Percentiles rank a stretch among this genome's conserved stretches.
phyloP scores from a whole-genome alignment of 192 early-diverging fungal species.

The Coemansia umbellata region DNA sequence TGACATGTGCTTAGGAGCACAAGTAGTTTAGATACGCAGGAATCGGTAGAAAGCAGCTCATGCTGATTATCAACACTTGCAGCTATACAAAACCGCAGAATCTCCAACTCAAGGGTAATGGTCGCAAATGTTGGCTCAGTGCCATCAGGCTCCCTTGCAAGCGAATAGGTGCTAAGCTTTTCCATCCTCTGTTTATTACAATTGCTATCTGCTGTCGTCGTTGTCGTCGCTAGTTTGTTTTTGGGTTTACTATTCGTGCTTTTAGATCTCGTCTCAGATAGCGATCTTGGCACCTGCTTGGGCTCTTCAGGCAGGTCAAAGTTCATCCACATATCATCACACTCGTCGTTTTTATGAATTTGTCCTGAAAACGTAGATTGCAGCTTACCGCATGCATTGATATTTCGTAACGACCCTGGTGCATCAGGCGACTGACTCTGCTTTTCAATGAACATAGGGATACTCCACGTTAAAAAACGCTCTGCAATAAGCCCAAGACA shows the following conservation, averaged over 20 bases:
- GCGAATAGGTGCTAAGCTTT: neutral
- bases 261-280: neutral
- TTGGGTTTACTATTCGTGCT: neutral
- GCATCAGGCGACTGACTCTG: neutral
- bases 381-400: too few species aligned
- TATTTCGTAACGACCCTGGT: neutral
- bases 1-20: constrained; percentile 28
- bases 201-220: neutral
- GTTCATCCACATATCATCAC: constrained; percentile 44
- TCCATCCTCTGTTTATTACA: too few species aligned
- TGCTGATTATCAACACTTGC: constrained; percentile 33
- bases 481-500: constrained; percentile 34
- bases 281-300: neutral
- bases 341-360: too few species aligned
- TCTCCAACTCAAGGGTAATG: constrained; percentile 35
- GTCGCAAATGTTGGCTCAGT: constrained; percentile 14
- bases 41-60: constrained; percentile 23
- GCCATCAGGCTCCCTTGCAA: constrained; percentile 10
- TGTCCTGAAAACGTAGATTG: too few species aligned
- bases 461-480: constrained; percentile 17
- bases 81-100: constrained; percentile 40
- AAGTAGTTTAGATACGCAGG: constrained; percentile 21
- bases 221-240: neutral
- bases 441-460: constrained; percentile 12
- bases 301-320: constrained; percentile 43